phyloP scores from a whole-genome alignment of 768 basidiomycete genomes.

The Leccinum variicolor region DNA sequence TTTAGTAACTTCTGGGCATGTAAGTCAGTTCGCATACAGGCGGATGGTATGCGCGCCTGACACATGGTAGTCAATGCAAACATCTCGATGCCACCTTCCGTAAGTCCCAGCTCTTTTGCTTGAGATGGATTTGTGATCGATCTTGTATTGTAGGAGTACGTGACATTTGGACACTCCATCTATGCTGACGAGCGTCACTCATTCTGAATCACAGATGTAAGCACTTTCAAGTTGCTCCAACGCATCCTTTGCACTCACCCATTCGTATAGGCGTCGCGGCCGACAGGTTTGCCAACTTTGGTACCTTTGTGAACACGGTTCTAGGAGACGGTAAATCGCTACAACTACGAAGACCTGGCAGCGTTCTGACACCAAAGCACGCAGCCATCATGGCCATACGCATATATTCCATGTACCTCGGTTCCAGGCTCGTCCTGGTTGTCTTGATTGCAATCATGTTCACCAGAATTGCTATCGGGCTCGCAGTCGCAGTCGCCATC shows the following conservation, averaged over 20 bases:
- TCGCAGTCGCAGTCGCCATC: slow-evolving; percentile 6
- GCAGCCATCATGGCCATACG: slow-evolving; percentile 19
- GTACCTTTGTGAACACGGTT: slow-evolving; percentile 7
- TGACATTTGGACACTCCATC: background rate
- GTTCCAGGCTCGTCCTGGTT: slow-evolving; percentile 7
- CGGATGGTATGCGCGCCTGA: background rate
- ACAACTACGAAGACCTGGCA: background rate
- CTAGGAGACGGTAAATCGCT: slow-evolving; percentile 10
- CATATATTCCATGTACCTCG: slow-evolving; percentile 21
- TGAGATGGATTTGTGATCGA: background rate
- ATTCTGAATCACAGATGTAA: slow-evolving; percentile 8
- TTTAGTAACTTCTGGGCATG: slow-evolving; percentile 15
- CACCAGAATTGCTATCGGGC: slow-evolving; percentile 4
- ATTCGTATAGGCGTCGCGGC: slow-evolving; percentile 6
- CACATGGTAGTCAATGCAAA: slow-evolving; percentile 14
- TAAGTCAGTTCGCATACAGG: background rate
- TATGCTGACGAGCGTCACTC: background rate
- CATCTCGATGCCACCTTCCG: slow-evolving; percentile 14
- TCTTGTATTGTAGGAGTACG: slow-evolving; percentile 7
- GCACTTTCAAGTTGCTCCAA: background rate
- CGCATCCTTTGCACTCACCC: background rate
- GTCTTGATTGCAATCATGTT: slow-evolving; percentile 7
- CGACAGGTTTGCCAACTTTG: slow-evolving; percentile 12
- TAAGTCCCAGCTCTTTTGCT: background rate
- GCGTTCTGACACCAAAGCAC: background rate